Percentiles rank a stretch among this genome's conserved stretches.
Conservation (phyloP, 495 filamentous ascomycete genomes). For the Podospora bellae-mahoneyi region DNA sequence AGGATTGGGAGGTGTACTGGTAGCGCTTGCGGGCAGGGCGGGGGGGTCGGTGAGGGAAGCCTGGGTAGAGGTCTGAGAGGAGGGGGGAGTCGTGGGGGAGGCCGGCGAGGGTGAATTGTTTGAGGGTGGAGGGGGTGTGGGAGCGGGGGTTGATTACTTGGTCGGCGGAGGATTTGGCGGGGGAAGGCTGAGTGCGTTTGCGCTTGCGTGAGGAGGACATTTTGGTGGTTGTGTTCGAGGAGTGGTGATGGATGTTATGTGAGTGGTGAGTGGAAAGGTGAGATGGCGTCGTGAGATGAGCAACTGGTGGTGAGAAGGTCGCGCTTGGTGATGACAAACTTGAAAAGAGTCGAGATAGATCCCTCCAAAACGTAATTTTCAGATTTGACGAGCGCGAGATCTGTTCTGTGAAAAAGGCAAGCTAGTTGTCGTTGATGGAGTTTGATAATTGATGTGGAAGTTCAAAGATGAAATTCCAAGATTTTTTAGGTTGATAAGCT, state of each 20-base stretch:
- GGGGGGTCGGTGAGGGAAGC: constrained; percentile 44
- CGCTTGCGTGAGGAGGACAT: constrained; percentile 20
- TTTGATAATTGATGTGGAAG: neutral
- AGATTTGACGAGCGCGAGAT: neutral
- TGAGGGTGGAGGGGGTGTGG: constrained; percentile 40
- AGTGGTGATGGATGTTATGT: constrained; percentile 5
- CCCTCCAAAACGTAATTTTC: neutral
- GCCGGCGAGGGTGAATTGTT: constrained; percentile 42
- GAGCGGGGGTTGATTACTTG: constrained; percentile 47
- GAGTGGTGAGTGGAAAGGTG: neutral
- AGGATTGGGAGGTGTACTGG: neutral
- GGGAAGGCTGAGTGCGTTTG: constrained; percentile 25
- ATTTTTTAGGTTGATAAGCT: constrained; percentile 5
- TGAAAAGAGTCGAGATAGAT: neutral
- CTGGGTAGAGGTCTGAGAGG: constrained; percentile 34
- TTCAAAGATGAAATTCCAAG: neutral
- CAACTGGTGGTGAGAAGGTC: neutral
- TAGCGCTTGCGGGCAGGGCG: neutral
- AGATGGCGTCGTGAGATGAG: neutral
- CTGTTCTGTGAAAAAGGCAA: neutral
- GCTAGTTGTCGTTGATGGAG: neutral
- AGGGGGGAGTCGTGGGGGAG: constrained; percentile 32
- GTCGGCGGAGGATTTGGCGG: constrained; percentile 9
- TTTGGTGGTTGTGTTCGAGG: neutral
- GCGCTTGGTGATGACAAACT: neutral